Conservation (phyloP, 208 protist species). For the Strigomonas culicis region DNA sequence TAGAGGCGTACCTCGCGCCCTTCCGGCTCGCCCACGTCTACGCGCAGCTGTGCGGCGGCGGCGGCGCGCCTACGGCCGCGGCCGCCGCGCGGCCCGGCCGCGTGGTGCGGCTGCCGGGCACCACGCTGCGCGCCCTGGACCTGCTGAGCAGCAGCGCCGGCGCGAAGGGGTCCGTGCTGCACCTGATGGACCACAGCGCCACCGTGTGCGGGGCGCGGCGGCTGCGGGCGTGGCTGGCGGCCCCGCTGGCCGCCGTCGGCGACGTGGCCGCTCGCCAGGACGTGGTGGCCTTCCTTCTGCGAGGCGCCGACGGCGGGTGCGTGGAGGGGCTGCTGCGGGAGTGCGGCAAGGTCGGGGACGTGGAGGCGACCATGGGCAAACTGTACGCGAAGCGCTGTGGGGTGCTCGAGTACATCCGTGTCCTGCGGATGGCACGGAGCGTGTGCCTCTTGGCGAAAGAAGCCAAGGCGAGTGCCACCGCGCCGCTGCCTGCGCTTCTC, state of each 20-base stretch:
- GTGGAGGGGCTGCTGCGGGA: conserved; percentile 63
- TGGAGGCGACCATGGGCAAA: conserved; percentile 73
- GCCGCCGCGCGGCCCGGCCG: background rate
- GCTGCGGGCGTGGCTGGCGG: conserved; percentile 66
- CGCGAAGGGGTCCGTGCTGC: conserved; percentile 42
- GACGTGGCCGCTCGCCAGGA: conserved; percentile 44
- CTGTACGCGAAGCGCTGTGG: conserved; percentile 68
- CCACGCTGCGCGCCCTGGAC: conserved; percentile 73
- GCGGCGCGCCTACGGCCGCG: background rate
- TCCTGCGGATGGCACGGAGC: conserved; percentile 50
- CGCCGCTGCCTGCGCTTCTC: conserved; percentile 25
- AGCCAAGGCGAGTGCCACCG: background rate
- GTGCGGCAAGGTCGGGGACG: conserved; percentile 62
- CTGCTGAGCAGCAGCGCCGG: conserved; percentile 73
- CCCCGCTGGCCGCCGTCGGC: conserved; percentile 32
- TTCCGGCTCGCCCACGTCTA: conserved; percentile 61
- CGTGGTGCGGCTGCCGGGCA: conserved; percentile 49
- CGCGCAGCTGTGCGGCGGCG: conserved; percentile 21
- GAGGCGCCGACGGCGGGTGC: conserved; percentile 26
- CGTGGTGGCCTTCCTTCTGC: conserved; percentile 42
- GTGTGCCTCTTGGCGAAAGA: conserved; percentile 18
- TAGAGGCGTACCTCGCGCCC: conserved; percentile 45
- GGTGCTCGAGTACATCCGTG: conserved; percentile 64
- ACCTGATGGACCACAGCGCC: conserved; percentile 62
- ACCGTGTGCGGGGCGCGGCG: conserved; percentile 57